A percentile compares a stretch with the other conserved stretches of the same genome.
These are phyloP conservation scores for Penicillium carneum DNA, from an alignment of 2,329 filamentous ascomycete genomes.

Conservation along the genomic window DNA sequence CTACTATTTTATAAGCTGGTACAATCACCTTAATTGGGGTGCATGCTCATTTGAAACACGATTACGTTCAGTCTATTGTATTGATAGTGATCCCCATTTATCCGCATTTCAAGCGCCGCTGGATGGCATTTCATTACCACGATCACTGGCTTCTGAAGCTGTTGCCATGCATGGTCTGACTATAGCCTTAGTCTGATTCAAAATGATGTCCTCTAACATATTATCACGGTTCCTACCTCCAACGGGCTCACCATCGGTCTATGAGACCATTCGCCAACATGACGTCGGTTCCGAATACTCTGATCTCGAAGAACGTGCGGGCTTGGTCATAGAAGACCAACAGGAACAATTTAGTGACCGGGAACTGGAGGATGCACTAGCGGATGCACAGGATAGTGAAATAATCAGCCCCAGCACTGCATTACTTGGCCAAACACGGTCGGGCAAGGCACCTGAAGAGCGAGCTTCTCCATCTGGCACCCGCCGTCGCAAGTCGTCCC, in stretches of 20 bases:
- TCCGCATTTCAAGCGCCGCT: conserved; percentile 21
- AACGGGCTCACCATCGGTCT: conserved; percentile 58
- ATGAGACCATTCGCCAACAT: conserved; percentile 57
- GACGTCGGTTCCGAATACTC: conserved; percentile 55
- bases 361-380: conserved; percentile 64
- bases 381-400: conserved; percentile 59
- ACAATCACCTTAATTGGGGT: neutral
- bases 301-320: conserved; percentile 56
- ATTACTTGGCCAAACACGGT: conserved; percentile 46
- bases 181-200: conserved; percentile 26
- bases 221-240: conserved; percentile 57
- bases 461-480: conserved; percentile 30
- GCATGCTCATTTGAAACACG: neutral
- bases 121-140: conserved; percentile 19
- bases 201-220: conserved; percentile 54
- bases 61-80: neutral
- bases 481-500: conserved; percentile 40
- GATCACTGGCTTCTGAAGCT: conserved; percentile 16
- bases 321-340: conserved; percentile 58
- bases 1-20: conserved; percentile 8
- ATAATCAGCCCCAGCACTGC: conserved; percentile 55
- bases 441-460: conserved; percentile 30
- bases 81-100: conserved; percentile 15
- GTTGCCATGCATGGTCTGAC: conserved; percentile 26
- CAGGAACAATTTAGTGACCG: conserved; percentile 62